Conservation (phyloP, 2,329 filamentous ascomycete genomes). For the Hymenoscyphus occultus region DNA sequence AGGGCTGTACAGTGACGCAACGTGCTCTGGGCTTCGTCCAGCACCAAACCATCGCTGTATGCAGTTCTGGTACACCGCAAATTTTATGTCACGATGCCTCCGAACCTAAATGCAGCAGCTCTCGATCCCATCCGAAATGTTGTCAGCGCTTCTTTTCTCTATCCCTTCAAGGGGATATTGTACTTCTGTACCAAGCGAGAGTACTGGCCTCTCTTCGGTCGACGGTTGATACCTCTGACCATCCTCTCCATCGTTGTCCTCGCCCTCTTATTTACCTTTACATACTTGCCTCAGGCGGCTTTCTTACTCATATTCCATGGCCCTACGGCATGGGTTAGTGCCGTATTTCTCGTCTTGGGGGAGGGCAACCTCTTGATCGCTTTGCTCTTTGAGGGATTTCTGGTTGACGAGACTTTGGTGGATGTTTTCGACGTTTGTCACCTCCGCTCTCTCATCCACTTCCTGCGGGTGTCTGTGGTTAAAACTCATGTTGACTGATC, state of each 20-base stretch:
- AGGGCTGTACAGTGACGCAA: constrained; percentile 1
- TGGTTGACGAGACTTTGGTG: constrained; percentile 74
- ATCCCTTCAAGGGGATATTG: constrained; percentile 69
- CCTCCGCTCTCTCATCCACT: background rate
- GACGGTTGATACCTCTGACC: constrained; percentile 75
- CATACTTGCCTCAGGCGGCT: constrained; percentile 84
- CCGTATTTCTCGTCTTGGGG: constrained; percentile 81
- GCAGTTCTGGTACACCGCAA: background rate
- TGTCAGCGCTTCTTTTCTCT: constrained; percentile 40
- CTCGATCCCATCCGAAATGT: constrained; percentile 28
- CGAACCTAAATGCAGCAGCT: constrained; percentile 1
- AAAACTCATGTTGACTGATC: background rate
- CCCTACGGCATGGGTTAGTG: constrained; percentile 84
- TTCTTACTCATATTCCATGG: constrained; percentile 89
- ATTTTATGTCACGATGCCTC: constrained; percentile 1
- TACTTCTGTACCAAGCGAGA: constrained; percentile 77
- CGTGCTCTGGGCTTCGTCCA: background rate
- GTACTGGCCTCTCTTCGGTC: constrained; percentile 76
- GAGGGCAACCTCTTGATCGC: constrained; percentile 47
- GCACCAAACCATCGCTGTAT: background rate
- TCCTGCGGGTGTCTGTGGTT: background rate
- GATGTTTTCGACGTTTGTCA: constrained; percentile 73
- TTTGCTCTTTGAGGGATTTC: constrained; percentile 71
- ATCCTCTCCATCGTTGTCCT: constrained; percentile 82
- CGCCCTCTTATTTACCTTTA: constrained; percentile 79